Evolutionary conservation across 1,284 basidiomycete species (phyloP).

Genomic region (Sporisorium sorghi): DNA sequence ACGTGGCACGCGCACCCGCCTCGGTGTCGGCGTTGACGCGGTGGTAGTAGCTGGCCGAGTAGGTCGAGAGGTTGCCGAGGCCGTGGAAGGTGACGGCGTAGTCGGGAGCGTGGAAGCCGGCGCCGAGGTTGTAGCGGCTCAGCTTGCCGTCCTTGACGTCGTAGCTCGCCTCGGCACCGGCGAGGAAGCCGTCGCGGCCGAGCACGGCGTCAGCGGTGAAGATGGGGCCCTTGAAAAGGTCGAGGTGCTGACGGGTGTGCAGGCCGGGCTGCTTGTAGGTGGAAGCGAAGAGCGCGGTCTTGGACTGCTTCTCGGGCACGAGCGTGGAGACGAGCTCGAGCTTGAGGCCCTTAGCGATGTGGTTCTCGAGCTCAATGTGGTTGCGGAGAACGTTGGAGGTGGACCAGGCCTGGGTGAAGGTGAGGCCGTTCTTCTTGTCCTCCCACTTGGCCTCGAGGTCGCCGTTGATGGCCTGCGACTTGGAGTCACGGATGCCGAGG

Average conservation of each 20-base stretch:
- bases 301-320: constrained; percentile 79
- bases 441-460: constrained; percentile 69
- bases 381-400: constrained; percentile 84
- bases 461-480: constrained; percentile 67
- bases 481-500: constrained; percentile 68
- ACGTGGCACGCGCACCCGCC: constrained; percentile 89
- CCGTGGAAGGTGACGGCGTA: constrained; percentile 96
- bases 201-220: constrained; percentile 90
- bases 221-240: constrained; percentile 97
- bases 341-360: constrained; percentile 95
- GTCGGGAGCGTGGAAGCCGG: constrained; percentile 95
- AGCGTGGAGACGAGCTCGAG: constrained; percentile 88
- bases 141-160: constrained; percentile 94
- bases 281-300: constrained; percentile 80
- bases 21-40: constrained; percentile 93
- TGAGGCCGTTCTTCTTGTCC: constrained; percentile 68
- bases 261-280: constrained; percentile 96
- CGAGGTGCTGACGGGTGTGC: constrained; percentile 90
- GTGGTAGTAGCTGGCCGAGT: constrained; percentile 98
- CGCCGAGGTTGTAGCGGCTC: constrained; percentile 89
- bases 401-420: constrained; percentile 80
- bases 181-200: constrained; percentile 95
- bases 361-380: constrained; percentile 95
- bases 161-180: constrained; percentile 95
- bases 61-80: constrained; percentile 92